phyloP scores from a whole-genome alignment of 495 filamentous ascomycete species.

The Rostrohypoxylon terebratum region DNA sequence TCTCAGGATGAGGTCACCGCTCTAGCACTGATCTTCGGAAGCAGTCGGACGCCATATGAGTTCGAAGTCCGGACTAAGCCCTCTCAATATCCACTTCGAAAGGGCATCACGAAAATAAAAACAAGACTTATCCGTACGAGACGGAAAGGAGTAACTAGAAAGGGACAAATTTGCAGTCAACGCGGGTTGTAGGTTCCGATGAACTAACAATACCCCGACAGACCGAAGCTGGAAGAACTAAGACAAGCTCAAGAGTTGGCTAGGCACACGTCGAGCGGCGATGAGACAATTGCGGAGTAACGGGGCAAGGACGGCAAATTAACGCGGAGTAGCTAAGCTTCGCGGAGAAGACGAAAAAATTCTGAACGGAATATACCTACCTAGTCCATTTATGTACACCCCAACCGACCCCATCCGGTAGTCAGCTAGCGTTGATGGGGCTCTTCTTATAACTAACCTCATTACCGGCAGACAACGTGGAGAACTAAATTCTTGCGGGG shows the following conservation, averaged over 20 bases:
- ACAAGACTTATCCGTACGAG: neutral
- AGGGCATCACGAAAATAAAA: neutral
- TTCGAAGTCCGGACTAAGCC: too few species aligned
- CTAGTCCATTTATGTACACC: neutral
- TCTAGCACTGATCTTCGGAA: neutral
- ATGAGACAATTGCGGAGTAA: slow-evolving; percentile 1
- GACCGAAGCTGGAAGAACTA: neutral
- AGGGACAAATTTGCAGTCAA: neutral
- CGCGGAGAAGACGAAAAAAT: neutral
- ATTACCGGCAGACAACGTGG: neutral
- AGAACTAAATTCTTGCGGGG: slow-evolving; percentile 1
- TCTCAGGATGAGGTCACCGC: too few species aligned
- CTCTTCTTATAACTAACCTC: neutral
- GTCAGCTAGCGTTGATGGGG: neutral
- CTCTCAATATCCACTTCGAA: neutral
- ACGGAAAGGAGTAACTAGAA: neutral
- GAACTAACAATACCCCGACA: neutral
- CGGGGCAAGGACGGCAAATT: neutral
- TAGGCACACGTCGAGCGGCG: neutral
- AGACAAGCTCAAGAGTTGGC: neutral
- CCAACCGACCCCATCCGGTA: neutral
- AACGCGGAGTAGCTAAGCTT: neutral
- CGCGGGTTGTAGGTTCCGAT: neutral
- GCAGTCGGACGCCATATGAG: neutral
- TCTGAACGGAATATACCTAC: neutral